These are phyloP conservation scores for Cercospora berteroae DNA, from an alignment of 2,329 filamentous ascomycete species.

Conservation along the genomic window DNA sequence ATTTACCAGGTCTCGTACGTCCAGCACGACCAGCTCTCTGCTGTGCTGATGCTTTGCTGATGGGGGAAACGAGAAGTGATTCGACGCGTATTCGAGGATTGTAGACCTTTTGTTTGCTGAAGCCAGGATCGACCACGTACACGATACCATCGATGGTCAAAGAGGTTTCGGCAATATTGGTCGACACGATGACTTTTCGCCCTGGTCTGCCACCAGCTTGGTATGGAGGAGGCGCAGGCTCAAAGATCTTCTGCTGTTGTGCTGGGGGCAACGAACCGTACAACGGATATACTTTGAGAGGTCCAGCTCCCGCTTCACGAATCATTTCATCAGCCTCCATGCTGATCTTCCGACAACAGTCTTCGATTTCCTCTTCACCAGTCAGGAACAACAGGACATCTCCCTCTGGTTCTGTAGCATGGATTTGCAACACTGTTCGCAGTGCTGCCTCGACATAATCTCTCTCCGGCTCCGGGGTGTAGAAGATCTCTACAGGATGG, in stretches of 20 bases:
- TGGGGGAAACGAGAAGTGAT: slow-evolving; percentile 93
- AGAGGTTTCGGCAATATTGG: slow-evolving; percentile 96
- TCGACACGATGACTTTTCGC: slow-evolving; percentile 91
- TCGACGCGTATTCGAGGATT: slow-evolving; percentile 96
- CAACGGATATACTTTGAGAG: slow-evolving; percentile 84
- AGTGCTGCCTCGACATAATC: slow-evolving; percentile 97
- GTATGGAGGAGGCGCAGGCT: slow-evolving; percentile 72
- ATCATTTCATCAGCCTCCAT: slow-evolving; percentile 90
- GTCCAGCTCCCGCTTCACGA: slow-evolving; percentile 85
- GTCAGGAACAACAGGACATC: slow-evolving; percentile 94
- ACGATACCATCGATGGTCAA: slow-evolving; percentile 98
- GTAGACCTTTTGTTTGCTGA: slow-evolving; percentile 99
- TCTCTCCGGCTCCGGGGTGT: slow-evolving; percentile 91
- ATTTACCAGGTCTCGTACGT: slow-evolving; percentile 97
- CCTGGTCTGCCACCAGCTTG: slow-evolving; percentile 78
- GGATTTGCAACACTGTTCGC: slow-evolving; percentile 92
- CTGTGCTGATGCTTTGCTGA: slow-evolving; percentile 95
- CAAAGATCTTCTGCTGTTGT: slow-evolving; percentile 85
- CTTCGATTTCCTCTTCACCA: slow-evolving; percentile 97
- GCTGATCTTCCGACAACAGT: slow-evolving; percentile 86
- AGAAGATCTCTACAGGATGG: slow-evolving; percentile 96
- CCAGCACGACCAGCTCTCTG: slow-evolving; percentile 98
- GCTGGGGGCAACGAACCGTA: slow-evolving; percentile 90
- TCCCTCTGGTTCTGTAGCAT: slow-evolving; percentile 86
- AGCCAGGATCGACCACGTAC: slow-evolving; percentile 97